Evolutionary conservation across 306 rosid genomes (phyloP), one percentile per base, ranked within the genome.

Genomic region (Ammopiptanthus mongolicus): DNA sequence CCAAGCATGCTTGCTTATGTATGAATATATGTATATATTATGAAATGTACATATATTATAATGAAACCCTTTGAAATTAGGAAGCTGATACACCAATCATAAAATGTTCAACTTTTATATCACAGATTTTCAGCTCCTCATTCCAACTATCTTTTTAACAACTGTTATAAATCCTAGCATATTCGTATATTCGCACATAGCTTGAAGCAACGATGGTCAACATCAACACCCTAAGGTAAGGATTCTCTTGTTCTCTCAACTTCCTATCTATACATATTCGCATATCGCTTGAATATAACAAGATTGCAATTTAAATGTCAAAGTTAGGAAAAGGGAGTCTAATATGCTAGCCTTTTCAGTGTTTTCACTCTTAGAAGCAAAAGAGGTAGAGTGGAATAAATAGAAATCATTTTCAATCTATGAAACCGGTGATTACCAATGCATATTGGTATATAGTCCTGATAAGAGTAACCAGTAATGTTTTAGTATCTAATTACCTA

Each of bases 111-210:
- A 48, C 8, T 59, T 62, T 62, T 17, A 62, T 62, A 18, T 2
- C 5, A 11, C 15, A 23, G 12, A 22, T 56, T 8, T 9, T 22
- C 62, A 22, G 34, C 17, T 10, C 15, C 7, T 56, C 17, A 23
- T 10, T 56, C 34, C 62, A 56, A 21, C 15, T 56, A n/a, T n/a
- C n/a, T n/a, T n/a, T n/a, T n/a, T n/a, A n/a, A n/a, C n/a, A n/a
- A n/a, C n/a, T n/a, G n/a, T n/a, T 1, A 56, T 29, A 8, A 57
- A 21, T 41, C 77, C 15, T 72, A 23, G n/a, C 33, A 15, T 5
- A 56, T 11, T 23, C n/a, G 77, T 57, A 72, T 72, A 41, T 57
- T 72, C 77, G 8, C 34, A 73, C 39, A 21, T 34, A 36, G 50
- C 44, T 73, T n/a, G n/a, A n/a, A 69, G 23, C 28, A 62, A 42